Conservation (phyloP, 1,284 basidiomycete genomes). For the Ceratobasidium sp. region DNA sequence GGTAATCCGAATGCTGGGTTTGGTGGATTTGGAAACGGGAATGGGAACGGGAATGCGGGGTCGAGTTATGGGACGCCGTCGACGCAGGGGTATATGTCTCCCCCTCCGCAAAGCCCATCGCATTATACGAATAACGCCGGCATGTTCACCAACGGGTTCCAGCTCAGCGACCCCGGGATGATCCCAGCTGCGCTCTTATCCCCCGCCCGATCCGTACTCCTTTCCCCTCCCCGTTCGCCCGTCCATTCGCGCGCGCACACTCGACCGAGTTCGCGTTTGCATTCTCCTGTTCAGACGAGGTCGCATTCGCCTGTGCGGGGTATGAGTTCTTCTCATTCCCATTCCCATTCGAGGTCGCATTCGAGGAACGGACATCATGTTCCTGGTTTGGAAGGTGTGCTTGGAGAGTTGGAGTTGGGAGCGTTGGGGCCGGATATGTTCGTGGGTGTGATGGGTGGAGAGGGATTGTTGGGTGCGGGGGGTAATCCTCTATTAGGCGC, state of each 20-base stretch:
- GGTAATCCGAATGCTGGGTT: background rate
- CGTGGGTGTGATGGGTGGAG: background rate
- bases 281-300: conserved; percentile 27
- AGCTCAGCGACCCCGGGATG: conserved; percentile 13
- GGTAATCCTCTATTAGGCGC: background rate
- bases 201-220: conserved; percentile 23
- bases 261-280: conserved; percentile 18
- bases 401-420: background rate
- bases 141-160: conserved; percentile 25
- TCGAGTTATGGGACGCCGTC: conserved; percentile 41
- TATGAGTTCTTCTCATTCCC: background rate
- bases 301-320: conserved; percentile 22
- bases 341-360: conserved; percentile 23
- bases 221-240: conserved; percentile 33
- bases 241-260: conserved; percentile 29
- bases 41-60: conserved; percentile 5
- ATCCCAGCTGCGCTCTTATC: background rate
- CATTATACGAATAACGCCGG: conserved; percentile 7
- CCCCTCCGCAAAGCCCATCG: conserved; percentile 32
- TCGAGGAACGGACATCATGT: background rate
- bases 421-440: background rate
- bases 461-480: background rate
- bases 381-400: background rate
- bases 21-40: background rate
- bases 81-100: conserved; percentile 42